Percentiles rank a stretch among this genome's conserved stretches.
Evolutionary conservation across 1,284 basidiomycete species (phyloP).

Genomic region (Fomitopsis schrenkii): DNA sequence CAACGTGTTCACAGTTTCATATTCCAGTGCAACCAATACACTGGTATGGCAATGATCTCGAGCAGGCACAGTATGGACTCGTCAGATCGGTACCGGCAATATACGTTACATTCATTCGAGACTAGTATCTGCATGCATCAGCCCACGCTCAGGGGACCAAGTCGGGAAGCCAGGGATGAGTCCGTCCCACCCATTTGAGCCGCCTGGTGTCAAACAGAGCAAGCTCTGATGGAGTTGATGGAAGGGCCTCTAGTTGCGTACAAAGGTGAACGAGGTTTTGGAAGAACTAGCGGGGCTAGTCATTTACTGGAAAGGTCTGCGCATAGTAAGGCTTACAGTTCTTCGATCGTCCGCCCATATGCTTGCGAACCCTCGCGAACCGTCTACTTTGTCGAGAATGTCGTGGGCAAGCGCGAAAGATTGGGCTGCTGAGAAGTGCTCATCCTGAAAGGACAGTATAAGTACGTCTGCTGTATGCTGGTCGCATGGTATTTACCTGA

Average conservation of each 20-base stretch:
- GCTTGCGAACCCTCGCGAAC: constrained; percentile 9
- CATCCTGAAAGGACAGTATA: constrained; percentile 6
- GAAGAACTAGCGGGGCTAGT: background rate
- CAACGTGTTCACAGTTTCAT: background rate
- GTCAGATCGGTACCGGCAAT: no score
- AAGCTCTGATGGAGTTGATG: background rate
- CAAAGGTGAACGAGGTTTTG: background rate
- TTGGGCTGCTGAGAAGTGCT: constrained; percentile 11
- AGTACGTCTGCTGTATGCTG: background rate
- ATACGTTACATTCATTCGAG: no score
- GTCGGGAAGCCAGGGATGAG: constrained; percentile 3
- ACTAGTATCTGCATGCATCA: no score
- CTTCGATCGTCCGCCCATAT: constrained; percentile 15
- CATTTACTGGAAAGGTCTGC: background rate
- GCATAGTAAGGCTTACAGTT: constrained; percentile 3
- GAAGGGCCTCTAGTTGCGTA: background rate
- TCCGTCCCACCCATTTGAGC: constrained; percentile 1
- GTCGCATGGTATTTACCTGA: constrained; percentile 2
- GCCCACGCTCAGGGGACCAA: background rate
- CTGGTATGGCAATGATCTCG: no score
- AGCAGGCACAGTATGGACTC: no score
- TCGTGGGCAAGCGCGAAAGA: constrained; percentile 14
- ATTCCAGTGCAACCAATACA: no score
- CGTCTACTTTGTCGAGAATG: constrained; percentile 9
- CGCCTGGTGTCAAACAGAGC: background rate